These are phyloP conservation scores for Aspergillus diversus DNA, from an alignment of 495 filamentous ascomycete genomes.

Conservation along the genomic window DNA sequence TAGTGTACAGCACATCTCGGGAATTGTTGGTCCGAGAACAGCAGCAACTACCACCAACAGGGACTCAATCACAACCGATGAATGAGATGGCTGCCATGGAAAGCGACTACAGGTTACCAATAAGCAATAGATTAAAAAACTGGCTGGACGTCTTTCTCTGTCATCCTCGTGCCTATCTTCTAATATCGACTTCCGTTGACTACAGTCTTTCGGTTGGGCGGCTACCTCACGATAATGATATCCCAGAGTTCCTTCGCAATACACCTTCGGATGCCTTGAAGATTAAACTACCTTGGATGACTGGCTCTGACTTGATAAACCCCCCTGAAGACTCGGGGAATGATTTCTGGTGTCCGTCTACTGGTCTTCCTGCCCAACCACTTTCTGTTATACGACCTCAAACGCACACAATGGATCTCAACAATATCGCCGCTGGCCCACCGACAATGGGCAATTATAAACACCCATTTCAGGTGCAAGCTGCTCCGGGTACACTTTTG, in stretches of 20 bases:
- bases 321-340: not conserved
- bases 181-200: constrained; percentile 36
- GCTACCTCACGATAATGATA: constrained; percentile 24
- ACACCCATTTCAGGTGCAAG: not conserved
- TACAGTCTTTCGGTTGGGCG: constrained; percentile 30
- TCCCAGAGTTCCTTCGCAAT: constrained; percentile 24
- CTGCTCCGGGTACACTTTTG: not conserved
- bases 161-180: constrained; percentile 34
- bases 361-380: not conserved
- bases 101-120: not conserved
- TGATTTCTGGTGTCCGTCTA: constrained; percentile 13
- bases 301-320: not conserved
- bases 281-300: constrained; percentile 12
- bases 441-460: not conserved
- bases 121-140: not conserved
- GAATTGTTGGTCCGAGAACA: constrained; percentile 26
- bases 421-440: not conserved
- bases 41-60: constrained; percentile 6
- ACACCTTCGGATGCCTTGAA: constrained; percentile 1
- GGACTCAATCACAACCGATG: not conserved
- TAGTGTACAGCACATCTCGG: constrained; percentile 32
- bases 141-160: constrained; percentile 34
- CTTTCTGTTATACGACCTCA: constrained; percentile 5
- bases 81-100: not conserved
- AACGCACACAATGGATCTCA: not conserved